Evolutionary conservation across 495 filamentous ascomycete genomes (phyloP).

Genomic region (Daldinia caldariorum): DNA sequence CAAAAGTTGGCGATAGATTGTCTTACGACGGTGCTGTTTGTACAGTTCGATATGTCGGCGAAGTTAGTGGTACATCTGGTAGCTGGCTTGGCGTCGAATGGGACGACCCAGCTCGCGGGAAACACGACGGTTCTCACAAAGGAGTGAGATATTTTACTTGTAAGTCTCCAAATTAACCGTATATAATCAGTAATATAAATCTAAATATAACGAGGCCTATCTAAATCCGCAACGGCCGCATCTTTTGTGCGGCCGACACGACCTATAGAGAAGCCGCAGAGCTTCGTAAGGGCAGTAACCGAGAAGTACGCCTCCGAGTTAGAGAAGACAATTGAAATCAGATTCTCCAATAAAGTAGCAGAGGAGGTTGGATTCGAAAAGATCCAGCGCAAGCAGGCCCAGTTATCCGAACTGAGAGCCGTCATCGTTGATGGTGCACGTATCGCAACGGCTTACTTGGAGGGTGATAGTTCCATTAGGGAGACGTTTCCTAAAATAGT

Average conservation of each 20-base stretch:
- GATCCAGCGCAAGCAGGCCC: conserved; percentile 79
- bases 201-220: conserved; percentile 62
- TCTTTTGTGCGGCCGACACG: conserved; percentile 88
- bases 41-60: conserved; percentile 85
- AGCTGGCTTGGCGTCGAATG: conserved; percentile 96
- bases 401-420: conserved; percentile 78
- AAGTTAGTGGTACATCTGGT: conserved; percentile 77
- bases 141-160: conserved; percentile 86
- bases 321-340: conserved; percentile 60
- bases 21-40: conserved; percentile 79
- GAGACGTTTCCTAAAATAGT: conserved; percentile 70
- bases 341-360: conserved; percentile 83
- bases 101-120: conserved; percentile 86
- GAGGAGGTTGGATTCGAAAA: conserved; percentile 98
- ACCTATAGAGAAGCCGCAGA: conserved; percentile 68
- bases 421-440: conserved; percentile 81
- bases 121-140: conserved; percentile 85
- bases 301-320: conserved; percentile 80
- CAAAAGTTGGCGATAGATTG: conserved; percentile 72
- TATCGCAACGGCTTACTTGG: conserved; percentile 58
- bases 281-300: conserved; percentile 81
- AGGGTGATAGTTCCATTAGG: conserved; percentile 52
- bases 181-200: neutral
- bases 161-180: conserved; percentile 51
- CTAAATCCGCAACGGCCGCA: conserved; percentile 71